Conservation (phyloP, 2,329 filamentous ascomycete genomes). For the Scytalidium sp. region DNA sequence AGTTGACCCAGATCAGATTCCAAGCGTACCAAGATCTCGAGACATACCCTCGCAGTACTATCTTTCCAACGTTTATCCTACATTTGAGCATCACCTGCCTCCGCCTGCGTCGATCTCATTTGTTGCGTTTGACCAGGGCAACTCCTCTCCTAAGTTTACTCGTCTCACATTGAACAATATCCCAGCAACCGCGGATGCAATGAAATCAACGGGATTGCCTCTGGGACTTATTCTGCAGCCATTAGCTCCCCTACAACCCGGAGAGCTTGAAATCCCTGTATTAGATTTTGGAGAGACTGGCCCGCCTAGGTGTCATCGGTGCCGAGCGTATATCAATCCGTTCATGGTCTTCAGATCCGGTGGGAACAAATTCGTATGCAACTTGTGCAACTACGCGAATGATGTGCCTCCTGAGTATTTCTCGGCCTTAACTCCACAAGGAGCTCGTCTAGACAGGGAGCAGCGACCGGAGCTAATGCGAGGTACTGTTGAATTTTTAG, state of each 20-base stretch:
- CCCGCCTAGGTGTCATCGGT: constrained; percentile 87
- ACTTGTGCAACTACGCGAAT: constrained; percentile 96
- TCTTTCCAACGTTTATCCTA: constrained; percentile 84
- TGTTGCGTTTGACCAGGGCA: constrained; percentile 93
- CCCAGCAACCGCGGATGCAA: constrained; percentile 74
- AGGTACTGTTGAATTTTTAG: constrained; percentile 93
- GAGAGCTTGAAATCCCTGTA: constrained; percentile 84
- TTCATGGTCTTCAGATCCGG: constrained; percentile 97
- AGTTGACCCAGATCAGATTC: constrained; percentile 89
- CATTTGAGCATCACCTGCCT: constrained; percentile 89
- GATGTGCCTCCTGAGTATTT: constrained; percentile 93
- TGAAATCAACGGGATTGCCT: constrained; percentile 77
- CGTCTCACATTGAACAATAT: constrained; percentile 93
- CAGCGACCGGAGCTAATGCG: constrained; percentile 85
- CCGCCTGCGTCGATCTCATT: constrained; percentile 87
- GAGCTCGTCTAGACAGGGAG: constrained; percentile 81
- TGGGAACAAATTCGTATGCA: constrained; percentile 96
- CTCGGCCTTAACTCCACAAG: constrained; percentile 82
- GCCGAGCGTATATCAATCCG: constrained; percentile 95
- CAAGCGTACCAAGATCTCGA: constrained; percentile 82
- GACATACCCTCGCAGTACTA: constrained; percentile 83
- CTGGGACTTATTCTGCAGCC: constrained; percentile 88
- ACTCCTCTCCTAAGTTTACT: constrained; percentile 91
- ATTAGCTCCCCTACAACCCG: constrained; percentile 75
- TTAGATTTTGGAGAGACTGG: constrained; percentile 92